phyloP scores from a whole-genome alignment of 208 protist species.

The Leishmania tarentolae region DNA sequence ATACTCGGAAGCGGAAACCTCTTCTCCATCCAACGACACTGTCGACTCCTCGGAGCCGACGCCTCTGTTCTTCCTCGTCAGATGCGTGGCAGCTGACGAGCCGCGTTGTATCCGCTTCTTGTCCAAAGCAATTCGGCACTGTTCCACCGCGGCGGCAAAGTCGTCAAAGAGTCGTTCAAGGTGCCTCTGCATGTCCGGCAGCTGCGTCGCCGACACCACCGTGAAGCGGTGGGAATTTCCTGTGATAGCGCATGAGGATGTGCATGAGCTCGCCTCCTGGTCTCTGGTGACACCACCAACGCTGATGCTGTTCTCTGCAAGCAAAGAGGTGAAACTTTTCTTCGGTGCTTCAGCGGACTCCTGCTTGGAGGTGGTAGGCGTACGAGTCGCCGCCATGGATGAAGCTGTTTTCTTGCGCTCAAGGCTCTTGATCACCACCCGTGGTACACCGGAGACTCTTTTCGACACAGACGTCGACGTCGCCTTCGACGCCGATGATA shows the following conservation, averaged over 20 bases:
- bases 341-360: background rate
- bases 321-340: background rate
- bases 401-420: background rate
- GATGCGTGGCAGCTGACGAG: slow-evolving; percentile 8
- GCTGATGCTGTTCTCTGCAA: background rate
- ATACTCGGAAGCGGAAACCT: background rate
- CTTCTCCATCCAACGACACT: background rate
- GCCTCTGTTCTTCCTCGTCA: background rate
- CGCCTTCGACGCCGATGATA: background rate
- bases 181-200: slow-evolving; percentile 11
- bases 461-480: background rate
- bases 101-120: slow-evolving; percentile 6
- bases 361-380: no score
- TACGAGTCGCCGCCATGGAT: background rate
- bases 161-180: slow-evolving; percentile 25
- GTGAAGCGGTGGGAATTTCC: background rate
- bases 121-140: slow-evolving; percentile 18
- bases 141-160: slow-evolving; percentile 24
- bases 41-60: background rate
- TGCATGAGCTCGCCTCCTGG: background rate
- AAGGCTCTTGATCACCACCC: slow-evolving; percentile 2
- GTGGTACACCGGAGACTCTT: background rate
- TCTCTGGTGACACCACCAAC: background rate
- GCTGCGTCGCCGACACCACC: background rate
- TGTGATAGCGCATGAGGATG: background rate